phyloP scores from a whole-genome alignment of 441 rosid genomes.

The Erodium chrysanthum region DNA sequence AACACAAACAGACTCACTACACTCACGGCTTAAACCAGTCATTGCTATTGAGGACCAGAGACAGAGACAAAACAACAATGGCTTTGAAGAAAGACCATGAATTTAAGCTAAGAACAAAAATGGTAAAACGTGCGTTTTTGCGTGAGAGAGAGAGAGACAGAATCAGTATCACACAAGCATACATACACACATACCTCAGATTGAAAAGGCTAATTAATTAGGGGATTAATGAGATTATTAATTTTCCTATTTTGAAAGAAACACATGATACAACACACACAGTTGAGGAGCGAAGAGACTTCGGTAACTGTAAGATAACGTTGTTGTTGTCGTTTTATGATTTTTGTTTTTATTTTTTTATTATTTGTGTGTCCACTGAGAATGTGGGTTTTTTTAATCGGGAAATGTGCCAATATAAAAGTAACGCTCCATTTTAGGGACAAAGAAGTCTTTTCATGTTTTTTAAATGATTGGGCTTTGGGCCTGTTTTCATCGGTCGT shows the following conservation, averaged over 20 bases:
- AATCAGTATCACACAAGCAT: not conserved
- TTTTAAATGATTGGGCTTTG: not conserved
- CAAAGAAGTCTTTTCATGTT: not conserved
- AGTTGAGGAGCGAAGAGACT: not conserved
- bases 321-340: not conserved
- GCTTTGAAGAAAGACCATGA: not conserved
- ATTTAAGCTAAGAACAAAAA: not conserved
- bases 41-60: not conserved
- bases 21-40: constrained; percentile 7
- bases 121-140: not conserved
- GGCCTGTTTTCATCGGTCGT: not conserved
- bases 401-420: not conserved
- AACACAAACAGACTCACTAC: constrained; percentile 11
- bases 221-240: not conserved
- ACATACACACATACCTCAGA: not conserved
- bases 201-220: not conserved
- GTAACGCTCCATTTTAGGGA: not conserved
- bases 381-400: constrained; percentile 3
- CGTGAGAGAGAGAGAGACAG: not conserved
- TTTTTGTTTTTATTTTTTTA: not conserved
- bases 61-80: not conserved
- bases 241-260: not conserved
- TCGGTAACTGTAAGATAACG: not conserved
- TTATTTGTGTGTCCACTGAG: not conserved
- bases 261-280: constrained; percentile 6